These are phyloP conservation scores for Leishmania aethiopica DNA, from an alignment of 208 protist genomes.

Conservation along the genomic window DNA sequence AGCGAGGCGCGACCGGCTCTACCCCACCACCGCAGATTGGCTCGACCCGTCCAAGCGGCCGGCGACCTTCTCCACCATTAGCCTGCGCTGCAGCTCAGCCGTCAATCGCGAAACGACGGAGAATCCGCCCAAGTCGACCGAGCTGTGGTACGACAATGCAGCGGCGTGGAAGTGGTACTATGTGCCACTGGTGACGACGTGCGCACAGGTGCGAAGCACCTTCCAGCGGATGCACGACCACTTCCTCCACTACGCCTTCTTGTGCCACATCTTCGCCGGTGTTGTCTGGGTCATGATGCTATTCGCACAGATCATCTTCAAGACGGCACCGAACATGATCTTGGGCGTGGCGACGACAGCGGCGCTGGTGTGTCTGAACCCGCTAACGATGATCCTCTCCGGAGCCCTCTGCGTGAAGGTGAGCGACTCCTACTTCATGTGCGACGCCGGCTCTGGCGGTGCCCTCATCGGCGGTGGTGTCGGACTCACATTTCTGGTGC, in stretches of 20 bases:
- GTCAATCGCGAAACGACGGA: conserved; percentile 66
- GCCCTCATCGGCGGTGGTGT: conserved; percentile 75
- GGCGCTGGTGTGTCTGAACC: conserved; percentile 68
- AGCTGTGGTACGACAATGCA: conserved; percentile 60
- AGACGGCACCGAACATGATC: conserved; percentile 45
- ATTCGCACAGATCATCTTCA: conserved; percentile 60
- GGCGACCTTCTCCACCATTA: conserved; percentile 27
- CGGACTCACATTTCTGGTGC: conserved; percentile 48
- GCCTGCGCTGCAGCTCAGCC: conserved; percentile 63
- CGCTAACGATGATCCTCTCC: conserved; percentile 63
- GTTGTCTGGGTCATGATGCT: conserved; percentile 69
- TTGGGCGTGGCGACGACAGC: conserved; percentile 67
- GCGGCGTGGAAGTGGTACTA: conserved; percentile 57
- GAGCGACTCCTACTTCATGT: conserved; percentile 73
- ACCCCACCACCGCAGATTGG: conserved; percentile 40
- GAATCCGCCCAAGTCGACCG: conserved; percentile 47
- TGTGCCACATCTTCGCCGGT: conserved; percentile 54
- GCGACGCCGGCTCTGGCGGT: conserved; percentile 52
- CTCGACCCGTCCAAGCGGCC: conserved; percentile 34
- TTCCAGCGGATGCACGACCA: conserved; percentile 59
- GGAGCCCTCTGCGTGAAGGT: conserved; percentile 70
- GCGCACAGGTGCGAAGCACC: conserved; percentile 16
- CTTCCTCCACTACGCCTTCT: conserved; percentile 60
- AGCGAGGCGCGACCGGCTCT: conserved; percentile 36
- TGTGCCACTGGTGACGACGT: conserved; percentile 62